These are phyloP conservation scores for Ceratocystis variospora DNA, from an alignment of 2,329 filamentous ascomycete species.

Conservation along the genomic window DNA sequence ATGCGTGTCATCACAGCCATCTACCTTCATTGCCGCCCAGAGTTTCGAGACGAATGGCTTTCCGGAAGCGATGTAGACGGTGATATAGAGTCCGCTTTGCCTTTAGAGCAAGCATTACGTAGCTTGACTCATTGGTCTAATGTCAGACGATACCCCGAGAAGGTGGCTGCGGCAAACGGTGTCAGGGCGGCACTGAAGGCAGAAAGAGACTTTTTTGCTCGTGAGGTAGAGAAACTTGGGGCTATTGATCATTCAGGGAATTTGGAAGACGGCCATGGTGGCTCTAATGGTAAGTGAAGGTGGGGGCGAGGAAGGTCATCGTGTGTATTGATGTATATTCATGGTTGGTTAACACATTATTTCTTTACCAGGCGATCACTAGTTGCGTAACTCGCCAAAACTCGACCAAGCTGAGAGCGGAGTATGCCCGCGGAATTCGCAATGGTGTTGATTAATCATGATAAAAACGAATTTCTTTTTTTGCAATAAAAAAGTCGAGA, in stretches of 20 bases:
- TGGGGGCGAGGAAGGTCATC: neutral
- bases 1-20: constrained; percentile 98
- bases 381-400: neutral
- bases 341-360: neutral
- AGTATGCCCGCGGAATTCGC: neutral
- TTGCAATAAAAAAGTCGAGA: neutral
- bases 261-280: constrained; percentile 11
- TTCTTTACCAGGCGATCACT: constrained; percentile 4
- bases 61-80: constrained; percentile 82
- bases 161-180: constrained; percentile 45
- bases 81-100: constrained; percentile 84
- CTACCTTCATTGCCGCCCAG: constrained; percentile 83
- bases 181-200: constrained; percentile 15
- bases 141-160: constrained; percentile 64
- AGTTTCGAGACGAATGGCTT: constrained; percentile 90
- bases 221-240: constrained; percentile 63
- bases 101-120: constrained; percentile 78
- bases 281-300: constrained; percentile 4
- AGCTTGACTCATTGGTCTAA: constrained; percentile 94
- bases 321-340: neutral
- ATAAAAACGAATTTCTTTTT: neutral
- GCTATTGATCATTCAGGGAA: constrained; percentile 22
- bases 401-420: neutral
- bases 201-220: constrained; percentile 62
- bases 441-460: neutral